Evolutionary conservation across 805 yeast species (phyloP).

Genomic region (Pichia ethanolica): DNA sequence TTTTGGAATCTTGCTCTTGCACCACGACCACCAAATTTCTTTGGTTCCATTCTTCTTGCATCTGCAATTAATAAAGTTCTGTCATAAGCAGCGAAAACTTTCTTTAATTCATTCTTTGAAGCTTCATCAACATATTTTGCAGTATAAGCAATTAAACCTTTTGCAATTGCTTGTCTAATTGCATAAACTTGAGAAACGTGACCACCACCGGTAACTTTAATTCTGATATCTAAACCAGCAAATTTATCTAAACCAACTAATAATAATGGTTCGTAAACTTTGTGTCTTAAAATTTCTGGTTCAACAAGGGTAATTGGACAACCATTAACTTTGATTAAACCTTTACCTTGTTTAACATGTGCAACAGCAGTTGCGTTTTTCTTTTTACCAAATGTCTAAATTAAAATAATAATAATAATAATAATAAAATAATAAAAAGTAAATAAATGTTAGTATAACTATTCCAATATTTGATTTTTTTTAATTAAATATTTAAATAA

Average conservation of each 20-base stretch:
- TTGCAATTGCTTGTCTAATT: conserved; percentile 99
- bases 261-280: conserved; percentile 98
- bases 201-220: conserved; percentile 99
- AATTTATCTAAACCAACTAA: conserved; percentile 98
- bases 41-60: conserved; percentile 99
- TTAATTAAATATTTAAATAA: too few relatives aligned
- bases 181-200: conserved; percentile 99
- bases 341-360: conserved; percentile 98
- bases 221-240: conserved; percentile 97
- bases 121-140: conserved; percentile 99
- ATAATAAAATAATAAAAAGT: too few relatives aligned
- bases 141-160: conserved; percentile 99
- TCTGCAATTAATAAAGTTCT: conserved; percentile 99
- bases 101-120: conserved; percentile 98
- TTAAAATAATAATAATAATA: conserved; percentile 12
- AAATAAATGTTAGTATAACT: conserved; percentile 15
- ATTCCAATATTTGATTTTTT: not conserved
- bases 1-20: conserved; percentile 99
- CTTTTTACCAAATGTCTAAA: conserved; percentile 98
- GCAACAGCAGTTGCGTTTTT: conserved; percentile 99
- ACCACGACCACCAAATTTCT: conserved; percentile 99
- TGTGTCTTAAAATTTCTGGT: conserved; percentile 98
- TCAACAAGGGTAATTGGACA: conserved; percentile 97
- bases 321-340: conserved; percentile 99
- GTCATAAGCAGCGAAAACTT: conserved; percentile 95